Conservation (phyloP, 805 yeast genomes). For the Cyberlindnera sargentensis region DNA sequence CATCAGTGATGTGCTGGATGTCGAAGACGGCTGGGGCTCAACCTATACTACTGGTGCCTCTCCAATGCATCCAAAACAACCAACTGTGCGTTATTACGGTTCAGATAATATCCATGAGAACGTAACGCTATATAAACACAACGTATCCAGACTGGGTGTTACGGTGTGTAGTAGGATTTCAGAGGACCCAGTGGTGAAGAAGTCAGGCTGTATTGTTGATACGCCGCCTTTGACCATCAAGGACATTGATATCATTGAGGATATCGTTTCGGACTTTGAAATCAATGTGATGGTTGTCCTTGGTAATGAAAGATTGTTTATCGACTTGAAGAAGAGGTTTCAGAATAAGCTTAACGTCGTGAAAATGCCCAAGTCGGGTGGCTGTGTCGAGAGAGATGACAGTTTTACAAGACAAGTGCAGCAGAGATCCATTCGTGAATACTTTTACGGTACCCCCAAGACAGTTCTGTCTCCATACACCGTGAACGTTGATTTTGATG, state of each 20-base stretch:
- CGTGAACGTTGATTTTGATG: constrained; percentile 60
- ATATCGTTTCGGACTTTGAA: constrained; percentile 51
- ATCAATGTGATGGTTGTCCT: constrained; percentile 56
- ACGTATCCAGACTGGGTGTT: constrained; percentile 25
- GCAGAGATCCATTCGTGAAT: constrained; percentile 72
- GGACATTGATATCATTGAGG: constrained; percentile 45
- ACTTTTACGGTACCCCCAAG: constrained; percentile 74
- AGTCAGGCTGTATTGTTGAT: constrained; percentile 63
- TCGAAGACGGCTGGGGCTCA: constrained; percentile 75
- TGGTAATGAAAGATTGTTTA: constrained; percentile 66
- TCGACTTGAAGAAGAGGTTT: constrained; percentile 53
- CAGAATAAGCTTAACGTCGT: constrained; percentile 33
- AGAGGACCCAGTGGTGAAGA: constrained; percentile 37
- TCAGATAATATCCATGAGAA: constrained; percentile 53
- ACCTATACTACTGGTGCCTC: constrained; percentile 72
- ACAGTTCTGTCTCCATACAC: constrained; percentile 79
- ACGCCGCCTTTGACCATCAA: constrained; percentile 58
- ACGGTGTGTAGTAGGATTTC: constrained; percentile 37
- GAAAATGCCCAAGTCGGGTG: constrained; percentile 66
- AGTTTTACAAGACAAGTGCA: constrained; percentile 62
- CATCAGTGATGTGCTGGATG: constrained; percentile 71
- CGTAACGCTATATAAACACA: constrained; percentile 22
- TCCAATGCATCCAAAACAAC: constrained; percentile 78
- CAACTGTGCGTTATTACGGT: constrained; percentile 78
- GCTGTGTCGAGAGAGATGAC: constrained; percentile 70